Evolutionary conservation across 164 flowering plant species (phyloP), one percentile per base, ranked within the genome.

Genomic region (Stephania yunnanensis): DNA sequence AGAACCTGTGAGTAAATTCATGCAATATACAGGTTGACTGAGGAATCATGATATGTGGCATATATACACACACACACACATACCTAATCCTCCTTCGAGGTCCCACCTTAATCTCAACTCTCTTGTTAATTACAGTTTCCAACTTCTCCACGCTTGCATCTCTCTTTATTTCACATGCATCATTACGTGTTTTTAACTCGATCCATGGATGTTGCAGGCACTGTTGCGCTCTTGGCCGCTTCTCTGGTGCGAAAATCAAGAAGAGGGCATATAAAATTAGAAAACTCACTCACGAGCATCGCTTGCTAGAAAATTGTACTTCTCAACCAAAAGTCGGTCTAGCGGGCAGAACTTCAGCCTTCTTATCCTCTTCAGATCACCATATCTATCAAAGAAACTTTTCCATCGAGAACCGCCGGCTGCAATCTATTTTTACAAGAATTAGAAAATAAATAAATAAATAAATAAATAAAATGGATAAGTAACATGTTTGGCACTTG

Each of bases 171-270:
- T 77, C 86, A 65, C 74, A 70, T 7, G 75, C 73, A 36, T 36
- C 1, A 12, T 75, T 65, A 44, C 75, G 76, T 63, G 75, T 81
- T 42, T 36, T 78, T 71, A 69, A 46, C 64, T 75, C 83, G 69
- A 95, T 87, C 99, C 99, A 95, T 9, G 92, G 90, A 75, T 93
- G n/a, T 66, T 92, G 89, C 75, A 93, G 83, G 83, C 93, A 89
- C 73, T 93, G 90, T 78, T 88, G 86, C 29, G 97, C 97, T 42
- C 95, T 90, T 46, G 97, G 99, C 73, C 99, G 85, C 82, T 90
- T 95, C 85, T 93, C 99, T 45, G 97, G 97, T 9, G 87, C 90
- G n/a, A 85, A 91, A 95, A 85, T 95, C 90, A 46, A 95, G 87
- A 78, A 95, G 81, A 29, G 97, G 97, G 74, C 79, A 58, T 31